Evolutionary conservation across 2,329 filamentous ascomycete genomes (phyloP).

Genomic region (Graphilbum sp.): DNA sequence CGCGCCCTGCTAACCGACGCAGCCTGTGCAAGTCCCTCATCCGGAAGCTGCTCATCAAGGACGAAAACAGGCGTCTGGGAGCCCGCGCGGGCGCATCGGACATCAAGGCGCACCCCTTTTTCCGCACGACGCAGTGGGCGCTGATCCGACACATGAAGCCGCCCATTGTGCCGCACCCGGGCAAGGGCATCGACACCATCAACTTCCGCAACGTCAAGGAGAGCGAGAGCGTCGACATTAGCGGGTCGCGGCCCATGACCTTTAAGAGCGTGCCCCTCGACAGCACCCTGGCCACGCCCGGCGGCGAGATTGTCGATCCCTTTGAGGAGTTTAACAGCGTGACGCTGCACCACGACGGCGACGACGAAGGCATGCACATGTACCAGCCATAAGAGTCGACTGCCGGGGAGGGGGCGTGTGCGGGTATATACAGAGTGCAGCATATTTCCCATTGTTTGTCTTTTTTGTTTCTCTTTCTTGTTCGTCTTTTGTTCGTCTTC

Average conservation of each 20-base stretch:
- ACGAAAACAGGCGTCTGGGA: constrained; percentile 83
- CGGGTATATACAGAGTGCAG: no score
- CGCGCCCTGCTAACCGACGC: constrained; percentile 6
- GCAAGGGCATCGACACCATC: constrained; percentile 78
- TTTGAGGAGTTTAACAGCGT: constrained; percentile 99
- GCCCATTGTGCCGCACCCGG: constrained; percentile 85
- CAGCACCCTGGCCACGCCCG: constrained; percentile 50
- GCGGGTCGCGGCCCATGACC: constrained; percentile 34
- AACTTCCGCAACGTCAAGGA: constrained; percentile 99
- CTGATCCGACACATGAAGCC: constrained; percentile 95
- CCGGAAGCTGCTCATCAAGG: constrained; percentile 92
- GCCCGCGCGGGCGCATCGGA: constrained; percentile 91
- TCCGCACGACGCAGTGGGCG: constrained; percentile 91
- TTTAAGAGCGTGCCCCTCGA: constrained; percentile 38
- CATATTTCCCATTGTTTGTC: no score
- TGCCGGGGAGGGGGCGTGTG: no score
- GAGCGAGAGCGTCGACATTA: constrained; percentile 82
- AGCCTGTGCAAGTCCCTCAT: constrained; percentile 95
- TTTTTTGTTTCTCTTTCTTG: no score
- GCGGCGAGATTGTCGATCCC: constrained; percentile 63
- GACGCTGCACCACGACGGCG: constrained; percentile 89
- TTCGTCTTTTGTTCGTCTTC: no score
- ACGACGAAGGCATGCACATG: constrained; percentile 37
- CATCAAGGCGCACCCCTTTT: constrained; percentile 92
- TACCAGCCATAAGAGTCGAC: no score